Evolutionary conservation across 441 rosid species (phyloP).

Genomic region (Francoa sonchifolia): DNA sequence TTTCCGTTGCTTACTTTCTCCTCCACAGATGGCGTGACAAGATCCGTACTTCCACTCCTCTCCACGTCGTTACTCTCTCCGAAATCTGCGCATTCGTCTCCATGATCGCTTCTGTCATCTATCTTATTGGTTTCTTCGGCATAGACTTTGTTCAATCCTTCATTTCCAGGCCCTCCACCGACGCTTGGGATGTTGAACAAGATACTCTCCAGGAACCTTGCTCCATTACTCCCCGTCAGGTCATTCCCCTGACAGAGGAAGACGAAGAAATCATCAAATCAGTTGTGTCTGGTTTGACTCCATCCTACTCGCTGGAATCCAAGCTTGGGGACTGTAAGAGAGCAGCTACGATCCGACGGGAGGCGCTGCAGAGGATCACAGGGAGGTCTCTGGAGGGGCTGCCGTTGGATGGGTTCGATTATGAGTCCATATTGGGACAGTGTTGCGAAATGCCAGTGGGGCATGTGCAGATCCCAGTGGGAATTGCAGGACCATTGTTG

Average conservation of each 20-base stretch:
- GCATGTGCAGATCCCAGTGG: conserved; percentile 79
- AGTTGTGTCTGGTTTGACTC: conserved; percentile 37
- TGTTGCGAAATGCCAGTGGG: conserved; percentile 96
- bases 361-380: conserved; percentile 57
- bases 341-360: conserved; percentile 63
- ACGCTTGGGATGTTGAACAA: conserved; percentile 54
- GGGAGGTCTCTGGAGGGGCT: conserved; percentile 60
- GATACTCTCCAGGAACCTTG: conserved; percentile 19
- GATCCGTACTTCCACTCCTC: conserved; percentile 70
- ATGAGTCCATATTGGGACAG: conserved; percentile 66
- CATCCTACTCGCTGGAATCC: conserved; percentile 56
- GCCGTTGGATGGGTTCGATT: conserved; percentile 84
- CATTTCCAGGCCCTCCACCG: conserved; percentile 46
- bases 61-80: conserved; percentile 57
- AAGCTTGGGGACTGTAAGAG: conserved; percentile 68
- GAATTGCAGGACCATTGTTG: conserved; percentile 66
- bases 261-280: conserved; percentile 64
- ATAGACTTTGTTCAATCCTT: conserved; percentile 77
- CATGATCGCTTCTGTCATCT: conserved; percentile 62
- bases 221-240: conserved; percentile 16
- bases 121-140: conserved; percentile 74
- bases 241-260: conserved; percentile 19
- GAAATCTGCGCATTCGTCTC: conserved; percentile 59
- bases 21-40: conserved; percentile 81
- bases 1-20: conserved; percentile 64